Evolutionary conservation across 495 filamentous ascomycete species (phyloP).

Genomic region (Penicillium turbatum): DNA sequence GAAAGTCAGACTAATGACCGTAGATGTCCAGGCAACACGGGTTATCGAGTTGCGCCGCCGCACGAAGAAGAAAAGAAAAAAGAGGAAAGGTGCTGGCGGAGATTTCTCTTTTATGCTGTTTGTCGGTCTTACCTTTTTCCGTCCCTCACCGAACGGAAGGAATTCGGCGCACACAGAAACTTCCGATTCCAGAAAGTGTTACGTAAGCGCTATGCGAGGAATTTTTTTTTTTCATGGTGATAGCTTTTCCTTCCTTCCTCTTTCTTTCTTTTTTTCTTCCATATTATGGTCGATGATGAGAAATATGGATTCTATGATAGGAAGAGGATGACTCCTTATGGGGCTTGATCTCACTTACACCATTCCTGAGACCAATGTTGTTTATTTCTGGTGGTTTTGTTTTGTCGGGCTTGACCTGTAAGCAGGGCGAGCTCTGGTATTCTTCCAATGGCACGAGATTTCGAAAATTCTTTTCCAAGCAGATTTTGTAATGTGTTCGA

Average conservation of each 20-base stretch:
- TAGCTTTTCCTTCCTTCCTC: conserved; percentile 3
- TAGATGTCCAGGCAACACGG: conserved; percentile 53
- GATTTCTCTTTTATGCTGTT: conserved; percentile 23
- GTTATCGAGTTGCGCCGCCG: conserved; percentile 54
- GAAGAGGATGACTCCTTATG: conserved; percentile 57
- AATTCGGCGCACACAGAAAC: neutral
- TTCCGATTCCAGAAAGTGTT: neutral
- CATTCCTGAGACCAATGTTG: conserved; percentile 42
- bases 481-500: neutral
- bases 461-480: too few relatives aligned
- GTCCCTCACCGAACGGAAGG: neutral
- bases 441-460: neutral
- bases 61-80: conserved; percentile 53
- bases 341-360: conserved; percentile 51
- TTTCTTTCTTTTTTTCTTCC: conserved; percentile 23
- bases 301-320: conserved; percentile 52
- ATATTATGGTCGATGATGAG: conserved; percentile 52
- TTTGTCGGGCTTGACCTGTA: neutral
- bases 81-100: conserved; percentile 17
- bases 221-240: conserved; percentile 10
- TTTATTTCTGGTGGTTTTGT: conserved; percentile 9
- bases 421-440: neutral
- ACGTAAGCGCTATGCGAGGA: conserved; percentile 7
- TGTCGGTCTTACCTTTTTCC: conserved; percentile 10
- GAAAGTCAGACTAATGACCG: conserved; percentile 21